Base-by-base conservation (phyloP, 2,329 filamentous ascomycete species). In the Lachnellula cervina region DNA sequence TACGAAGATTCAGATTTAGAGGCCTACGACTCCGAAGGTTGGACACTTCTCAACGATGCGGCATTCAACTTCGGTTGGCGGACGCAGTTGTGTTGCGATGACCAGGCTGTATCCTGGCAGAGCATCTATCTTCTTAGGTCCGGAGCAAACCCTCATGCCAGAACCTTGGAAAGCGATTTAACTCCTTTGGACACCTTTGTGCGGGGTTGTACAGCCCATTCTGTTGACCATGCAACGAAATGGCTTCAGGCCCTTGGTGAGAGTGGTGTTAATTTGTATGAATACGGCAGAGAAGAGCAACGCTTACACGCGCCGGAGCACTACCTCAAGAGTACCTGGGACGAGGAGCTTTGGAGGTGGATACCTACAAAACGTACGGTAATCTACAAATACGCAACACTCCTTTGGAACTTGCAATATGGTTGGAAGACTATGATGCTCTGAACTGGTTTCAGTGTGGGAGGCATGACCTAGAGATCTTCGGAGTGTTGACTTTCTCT, bases 341-440 rank as follows among this genome's bases (percentile, higher is more conserved):
- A 60, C 38, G 42, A 28, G 7, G 46, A 55, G 14, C 49, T 60
- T 16, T 54, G 52, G 40, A 55, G 38, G 38, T 60, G 58, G 58
- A 47, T 56, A n/a, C 52, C 58, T 1, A 56, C 54, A 1, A 58
- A 55, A n/a, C 51, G 32, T 6, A 44, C 46, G 13, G 58, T 58
- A 3, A n/a, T 56, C 8, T 58, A 52, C 32, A 13, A 40, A 19
- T 58, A 49, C 45, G 58, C 5, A 25, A 54, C 6, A 42, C 19
- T 9, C 5, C 53, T 1, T 19, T 49, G 17, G 28, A 60, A 1
- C 37, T 60, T 5, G 37, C 51, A 19, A 56, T 60, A 7, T 60
- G 58, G 53, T 17, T 60, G 19, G 58, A 60, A 17, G 56, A 58
- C 37, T 58, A 51, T 46, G 58, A 60, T 53, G 56, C 58, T 14